Percentiles rank a stretch among this genome's conserved stretches.
Conservation (phyloP, 2,329 filamentous ascomycete genomes). For the Beauveria sp. region DNA sequence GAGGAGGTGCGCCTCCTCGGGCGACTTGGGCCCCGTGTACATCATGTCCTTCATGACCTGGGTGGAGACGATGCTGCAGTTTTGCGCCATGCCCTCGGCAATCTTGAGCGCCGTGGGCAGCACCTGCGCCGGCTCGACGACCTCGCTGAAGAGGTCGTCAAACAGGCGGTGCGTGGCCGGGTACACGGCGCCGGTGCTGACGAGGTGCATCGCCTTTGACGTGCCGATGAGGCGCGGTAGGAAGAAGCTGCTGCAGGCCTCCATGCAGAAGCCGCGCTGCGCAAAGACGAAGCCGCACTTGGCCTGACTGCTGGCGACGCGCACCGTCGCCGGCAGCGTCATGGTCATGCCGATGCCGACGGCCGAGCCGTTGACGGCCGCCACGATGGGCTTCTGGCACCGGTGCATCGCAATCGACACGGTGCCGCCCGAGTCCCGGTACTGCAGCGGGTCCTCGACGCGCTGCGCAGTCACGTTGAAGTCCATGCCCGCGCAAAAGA, state of each 20-base stretch:
- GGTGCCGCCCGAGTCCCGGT: conserved; percentile 45
- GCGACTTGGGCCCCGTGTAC: conserved; percentile 47
- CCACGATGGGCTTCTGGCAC: conserved; percentile 51
- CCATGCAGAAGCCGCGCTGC: conserved; percentile 62
- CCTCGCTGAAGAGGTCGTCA: conserved; percentile 57
- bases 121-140: conserved; percentile 52
- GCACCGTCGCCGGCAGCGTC: conserved; percentile 47
- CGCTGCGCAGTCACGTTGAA: conserved; percentile 29
- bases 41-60: conserved; percentile 66
- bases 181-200: conserved; percentile 60
- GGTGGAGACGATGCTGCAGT: conserved; percentile 57
- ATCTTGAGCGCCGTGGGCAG: conserved; percentile 57
- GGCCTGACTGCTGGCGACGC: conserved; percentile 46
- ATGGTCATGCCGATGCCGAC: conserved; percentile 56
- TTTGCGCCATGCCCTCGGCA: conserved; percentile 57
- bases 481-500: conserved; percentile 54
- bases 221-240: conserved; percentile 62
- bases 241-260: conserved; percentile 65
- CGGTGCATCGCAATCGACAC: conserved; percentile 47
- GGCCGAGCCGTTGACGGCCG: conserved; percentile 50
- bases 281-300: conserved; percentile 71
- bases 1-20: conserved; percentile 63
- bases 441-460: conserved; percentile 14
- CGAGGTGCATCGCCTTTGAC: conserved; percentile 54
- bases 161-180: conserved; percentile 41